These are phyloP conservation scores for Trypanosomatidae sp. DNA, from an alignment of 208 protist genomes.

Conservation along the genomic window DNA sequence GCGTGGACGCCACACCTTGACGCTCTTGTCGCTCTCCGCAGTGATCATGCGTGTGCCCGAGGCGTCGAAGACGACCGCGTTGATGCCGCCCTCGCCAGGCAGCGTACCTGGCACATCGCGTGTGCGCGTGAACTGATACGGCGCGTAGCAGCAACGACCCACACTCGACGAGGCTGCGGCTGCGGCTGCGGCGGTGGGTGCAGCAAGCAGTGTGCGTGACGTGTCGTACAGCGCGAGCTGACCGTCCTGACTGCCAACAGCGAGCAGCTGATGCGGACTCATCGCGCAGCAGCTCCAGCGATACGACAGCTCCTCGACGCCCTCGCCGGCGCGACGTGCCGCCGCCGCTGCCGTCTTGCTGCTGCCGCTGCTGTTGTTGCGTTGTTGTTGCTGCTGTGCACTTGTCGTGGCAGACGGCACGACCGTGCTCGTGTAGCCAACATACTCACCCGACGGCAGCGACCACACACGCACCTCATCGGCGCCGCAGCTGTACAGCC, in stretches of 20 bases:
- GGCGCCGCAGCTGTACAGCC: slow-evolving; percentile 90
- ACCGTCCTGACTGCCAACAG: slow-evolving; percentile 90
- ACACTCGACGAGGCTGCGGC: too few species aligned
- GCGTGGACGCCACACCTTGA: slow-evolving; percentile 86
- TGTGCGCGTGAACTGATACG: slow-evolving; percentile 66
- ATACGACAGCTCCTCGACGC: slow-evolving; percentile 24
- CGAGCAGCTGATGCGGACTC: slow-evolving; percentile 84
- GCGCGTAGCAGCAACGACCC: slow-evolving; percentile 27
- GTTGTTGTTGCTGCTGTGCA: slow-evolving; percentile 45
- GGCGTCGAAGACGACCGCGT: slow-evolving; percentile 87
- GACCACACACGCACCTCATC: slow-evolving; percentile 98
- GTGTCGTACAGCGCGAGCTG: slow-evolving; percentile 96
- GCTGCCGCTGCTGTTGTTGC: neutral
- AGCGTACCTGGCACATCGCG: slow-evolving; percentile 66
- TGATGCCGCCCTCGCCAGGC: slow-evolving; percentile 89
- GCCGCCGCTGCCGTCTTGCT: neutral
- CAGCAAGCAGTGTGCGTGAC: too few species aligned
- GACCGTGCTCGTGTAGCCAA: slow-evolving; percentile 89
- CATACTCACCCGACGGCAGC: slow-evolving; percentile 90
- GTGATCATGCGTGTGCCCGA: slow-evolving; percentile 97
- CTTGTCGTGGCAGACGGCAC: slow-evolving; percentile 45
- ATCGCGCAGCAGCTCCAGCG: slow-evolving; percentile 80
- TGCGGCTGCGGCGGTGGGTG: too few species aligned
- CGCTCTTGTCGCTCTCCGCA: slow-evolving; percentile 97
- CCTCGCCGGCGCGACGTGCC: neutral